Percentiles rank a stretch among this genome's conserved stretches.
These are phyloP conservation scores for Phytophthora rubi DNA, from an alignment of 352 stramenopile genomes.

Conservation along the genomic window DNA sequence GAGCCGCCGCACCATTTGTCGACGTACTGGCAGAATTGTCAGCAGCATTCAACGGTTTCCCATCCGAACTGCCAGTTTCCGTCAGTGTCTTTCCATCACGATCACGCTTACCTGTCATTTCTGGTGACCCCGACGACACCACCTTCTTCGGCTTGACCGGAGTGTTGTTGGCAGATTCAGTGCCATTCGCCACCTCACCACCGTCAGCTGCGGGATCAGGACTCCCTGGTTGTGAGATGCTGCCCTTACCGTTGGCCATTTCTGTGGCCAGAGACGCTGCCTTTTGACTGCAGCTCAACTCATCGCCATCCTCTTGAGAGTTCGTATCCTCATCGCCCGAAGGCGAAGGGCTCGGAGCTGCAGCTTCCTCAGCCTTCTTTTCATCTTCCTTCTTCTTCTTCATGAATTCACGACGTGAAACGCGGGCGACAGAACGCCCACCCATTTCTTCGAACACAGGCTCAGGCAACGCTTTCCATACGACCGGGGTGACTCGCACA, in stretches of 20 bases:
- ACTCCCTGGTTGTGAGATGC: conserved; percentile 49
- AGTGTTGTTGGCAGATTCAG: conserved; percentile 27
- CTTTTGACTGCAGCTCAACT: conserved; percentile 51
- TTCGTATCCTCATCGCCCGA: conserved; percentile 64
- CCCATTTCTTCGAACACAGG: conserved; percentile 88
- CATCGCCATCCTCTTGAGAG: conserved; percentile 70
- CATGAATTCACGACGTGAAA: conserved; percentile 72
- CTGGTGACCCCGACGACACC: conserved; percentile 23
- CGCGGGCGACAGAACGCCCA: conserved; percentile 64
- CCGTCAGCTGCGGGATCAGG: conserved; percentile 59
- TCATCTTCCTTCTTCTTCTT: conserved; percentile 91
- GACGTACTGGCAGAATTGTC: conserved; percentile 36
- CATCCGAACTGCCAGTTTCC: conserved; percentile 25
- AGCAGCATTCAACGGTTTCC: conserved; percentile 27
- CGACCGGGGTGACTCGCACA: conserved; percentile 81
- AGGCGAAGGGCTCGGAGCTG: conserved; percentile 39
- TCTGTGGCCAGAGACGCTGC: conserved; percentile 30
- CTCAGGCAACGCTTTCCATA: conserved; percentile 89
- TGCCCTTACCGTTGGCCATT: conserved; percentile 41
- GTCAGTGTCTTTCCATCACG: conserved; percentile 35
- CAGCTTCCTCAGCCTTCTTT: conserved; percentile 57
- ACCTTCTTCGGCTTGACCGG: conserved; percentile 45
- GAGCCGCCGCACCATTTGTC: conserved; percentile 35
- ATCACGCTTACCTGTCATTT: conserved; percentile 53
- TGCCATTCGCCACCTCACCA: conserved; percentile 18